A percentile compares a stretch with the other conserved stretches of the same genome.
These are phyloP conservation scores for Penicillium sp. DNA, from an alignment of 2,329 filamentous ascomycete species.

Conservation along the genomic window DNA sequence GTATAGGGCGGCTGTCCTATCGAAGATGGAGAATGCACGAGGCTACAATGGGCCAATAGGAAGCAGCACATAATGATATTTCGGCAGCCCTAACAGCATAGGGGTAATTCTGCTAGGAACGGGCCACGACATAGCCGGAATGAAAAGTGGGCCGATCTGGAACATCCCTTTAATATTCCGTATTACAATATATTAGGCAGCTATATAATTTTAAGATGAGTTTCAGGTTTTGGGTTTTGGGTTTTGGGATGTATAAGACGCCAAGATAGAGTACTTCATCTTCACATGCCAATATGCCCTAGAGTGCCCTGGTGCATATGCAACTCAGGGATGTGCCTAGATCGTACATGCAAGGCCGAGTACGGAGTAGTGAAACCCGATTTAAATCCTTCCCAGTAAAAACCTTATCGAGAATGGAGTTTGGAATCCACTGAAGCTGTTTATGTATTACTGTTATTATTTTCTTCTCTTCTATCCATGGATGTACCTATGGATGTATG, in stretches of 20 bases:
- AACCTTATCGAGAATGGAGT: neutral
- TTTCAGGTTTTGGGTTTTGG: neutral
- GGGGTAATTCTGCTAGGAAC: conserved; percentile 17
- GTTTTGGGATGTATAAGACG: neutral
- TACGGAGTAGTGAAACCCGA: neutral
- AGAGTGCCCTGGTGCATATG: neutral
- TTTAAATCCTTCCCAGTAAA: neutral
- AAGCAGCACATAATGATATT: neutral
- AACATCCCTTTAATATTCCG: conserved; percentile 2
- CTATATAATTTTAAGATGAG: neutral
- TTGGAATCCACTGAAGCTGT: neutral
- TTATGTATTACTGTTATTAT: too few species aligned
- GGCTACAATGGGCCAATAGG: neutral
- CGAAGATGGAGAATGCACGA: neutral
- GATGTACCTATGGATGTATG: too few species aligned
- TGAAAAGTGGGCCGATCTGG: conserved; percentile 24
- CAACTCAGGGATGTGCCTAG: neutral
- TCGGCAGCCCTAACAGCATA: conserved; percentile 10
- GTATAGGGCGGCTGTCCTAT: neutral
- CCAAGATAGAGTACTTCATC: neutral
- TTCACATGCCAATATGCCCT: neutral
- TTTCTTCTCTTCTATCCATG: too few species aligned
- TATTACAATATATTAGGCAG: conserved; percentile 6
- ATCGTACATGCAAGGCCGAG: neutral
- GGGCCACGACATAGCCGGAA: conserved; percentile 19